Conservation (phyloP, 352 stramenopile species). For the Halophytophthora batemanensis region DNA sequence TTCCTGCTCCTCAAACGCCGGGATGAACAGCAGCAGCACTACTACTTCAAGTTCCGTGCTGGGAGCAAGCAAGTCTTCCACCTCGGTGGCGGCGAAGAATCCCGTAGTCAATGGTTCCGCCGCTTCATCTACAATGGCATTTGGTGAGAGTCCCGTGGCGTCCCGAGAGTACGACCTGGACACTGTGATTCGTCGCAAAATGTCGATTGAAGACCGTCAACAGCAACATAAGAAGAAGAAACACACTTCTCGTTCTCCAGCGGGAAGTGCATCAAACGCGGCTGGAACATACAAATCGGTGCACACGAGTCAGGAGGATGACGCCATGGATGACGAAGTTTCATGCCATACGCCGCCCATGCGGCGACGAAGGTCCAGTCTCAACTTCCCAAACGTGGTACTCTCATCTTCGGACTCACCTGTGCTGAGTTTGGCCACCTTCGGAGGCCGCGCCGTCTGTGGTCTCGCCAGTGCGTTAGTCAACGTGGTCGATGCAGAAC, state of each 20-base stretch:
- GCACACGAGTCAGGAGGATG: not conserved
- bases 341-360: constrained; percentile 16
- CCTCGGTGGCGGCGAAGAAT: not conserved
- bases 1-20: too few relatives aligned
- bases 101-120: constrained; percentile 1
- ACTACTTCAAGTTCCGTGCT: not conserved
- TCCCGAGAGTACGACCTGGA: constrained; percentile 74
- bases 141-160: constrained; percentile 33
- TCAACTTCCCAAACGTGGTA: constrained; percentile 19
- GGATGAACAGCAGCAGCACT: too few relatives aligned
- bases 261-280: not conserved
- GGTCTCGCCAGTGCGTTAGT: constrained; percentile 40
- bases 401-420: constrained; percentile 27
- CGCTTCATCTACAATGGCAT: constrained; percentile 5
- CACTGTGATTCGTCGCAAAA: constrained; percentile 76
- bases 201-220: constrained; percentile 52
- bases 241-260: too few relatives aligned
- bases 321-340: constrained; percentile 17
- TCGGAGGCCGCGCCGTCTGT: constrained; percentile 48
- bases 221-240: constrained; percentile 5
- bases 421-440: constrained; percentile 54
- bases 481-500: constrained; percentile 37
- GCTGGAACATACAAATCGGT: constrained; percentile 1
- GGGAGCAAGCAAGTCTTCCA: constrained; percentile 3
- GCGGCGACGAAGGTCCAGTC: constrained; percentile 22